Base-by-base conservation (phyloP, 2,329 filamentous ascomycete species). In the Fusarium algeriense region DNA sequence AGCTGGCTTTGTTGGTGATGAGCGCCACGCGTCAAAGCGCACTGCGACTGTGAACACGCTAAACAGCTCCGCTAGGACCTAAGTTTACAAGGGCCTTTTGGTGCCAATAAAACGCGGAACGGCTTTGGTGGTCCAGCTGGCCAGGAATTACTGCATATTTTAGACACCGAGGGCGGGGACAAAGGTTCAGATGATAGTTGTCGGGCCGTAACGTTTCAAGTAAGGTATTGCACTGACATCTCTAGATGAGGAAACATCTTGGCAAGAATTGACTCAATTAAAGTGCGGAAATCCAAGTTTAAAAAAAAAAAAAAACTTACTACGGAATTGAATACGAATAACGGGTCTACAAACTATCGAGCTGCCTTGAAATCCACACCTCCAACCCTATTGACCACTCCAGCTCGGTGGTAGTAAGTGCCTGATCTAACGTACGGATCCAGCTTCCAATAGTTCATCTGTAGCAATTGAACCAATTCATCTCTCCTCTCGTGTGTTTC, bases 371-470 rank as follows among this genome's bases (percentile, higher is more conserved):
- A 75, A 23, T 75, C 67, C 0, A 75, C 72, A 15, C 57, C 55
- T 7, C 72, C 72, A 13, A 17, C 26, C n/a, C 58, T 38, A 26
- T 63, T 68, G n/a, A 71, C 28, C 14, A 69, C 70, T 10, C 72
- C 72, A 12, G 41, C 66, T 30, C 72, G 64, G 19, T 74, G 72
- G 20, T 75, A 74, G 30, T 75, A 75, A n/a, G 72, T 74, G 19
- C 20, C 54, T 12, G 90, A 89, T 37, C 91, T 83, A 20, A 93
- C 78, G 76, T 90, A 92, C 4, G 90, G 90, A 79, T 94, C 92
- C 60, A 93, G 78, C 67, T 87, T 83, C 92, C 92, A 94, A 80
- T 92, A 94, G 65, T 91, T 91, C 38, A 82, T 79, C 54, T 84
- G 80, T 66, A 93, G 73, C 55, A 85, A 75, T 59, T 84, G 82